Evolutionary conservation across 2,329 filamentous ascomycete genomes (phyloP).

Genomic region (Epichloe festucae): DNA sequence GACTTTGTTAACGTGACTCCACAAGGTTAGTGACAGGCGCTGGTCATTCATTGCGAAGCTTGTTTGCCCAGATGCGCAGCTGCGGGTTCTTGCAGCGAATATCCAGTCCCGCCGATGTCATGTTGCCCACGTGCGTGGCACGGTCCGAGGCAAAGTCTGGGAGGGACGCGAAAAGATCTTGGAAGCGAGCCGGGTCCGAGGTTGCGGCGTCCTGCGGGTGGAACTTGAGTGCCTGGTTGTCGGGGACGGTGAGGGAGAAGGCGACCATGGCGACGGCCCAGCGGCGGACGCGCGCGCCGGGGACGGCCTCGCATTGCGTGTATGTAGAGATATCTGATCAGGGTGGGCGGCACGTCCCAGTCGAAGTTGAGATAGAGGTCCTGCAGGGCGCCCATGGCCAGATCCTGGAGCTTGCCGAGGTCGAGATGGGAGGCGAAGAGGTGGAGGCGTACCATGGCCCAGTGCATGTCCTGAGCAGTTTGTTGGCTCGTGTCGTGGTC

Average conservation of each 20-base stretch:
- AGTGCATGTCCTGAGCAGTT: constrained; percentile 32
- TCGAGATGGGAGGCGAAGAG: constrained; percentile 41
- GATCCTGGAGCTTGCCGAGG: constrained; percentile 38
- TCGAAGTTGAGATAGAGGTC: constrained; percentile 45
- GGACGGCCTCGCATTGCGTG: constrained; percentile 34
- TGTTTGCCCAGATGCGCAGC: too few relatives aligned
- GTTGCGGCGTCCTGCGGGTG: constrained; percentile 16
- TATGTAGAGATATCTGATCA: constrained; percentile 44
- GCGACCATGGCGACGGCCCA: constrained; percentile 49
- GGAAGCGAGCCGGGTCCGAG: constrained; percentile 24
- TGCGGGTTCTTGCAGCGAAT: constrained; percentile 41
- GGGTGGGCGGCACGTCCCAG: constrained; percentile 41
- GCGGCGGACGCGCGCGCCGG: constrained; percentile 39
- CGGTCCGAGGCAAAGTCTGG: constrained; percentile 39
- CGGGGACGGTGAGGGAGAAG: constrained; percentile 34
- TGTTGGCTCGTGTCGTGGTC: constrained; percentile 17
- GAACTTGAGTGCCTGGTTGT: constrained; percentile 14
- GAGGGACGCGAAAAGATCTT: constrained; percentile 28
- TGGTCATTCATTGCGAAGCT: too few relatives aligned
- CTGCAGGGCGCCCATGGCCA: constrained; percentile 44
- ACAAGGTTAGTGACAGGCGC: too few relatives aligned
- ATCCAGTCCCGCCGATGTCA: constrained; percentile 36
- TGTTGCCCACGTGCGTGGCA: constrained; percentile 37
- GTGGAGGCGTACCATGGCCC: constrained; percentile 43
- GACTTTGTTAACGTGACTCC: too few relatives aligned